A percentile compares a stretch with the other conserved stretches of the same genome.
These are phyloP conservation scores for Trametes sp. DNA, from an alignment of 1,284 basidiomycete species.

Conservation along the genomic window DNA sequence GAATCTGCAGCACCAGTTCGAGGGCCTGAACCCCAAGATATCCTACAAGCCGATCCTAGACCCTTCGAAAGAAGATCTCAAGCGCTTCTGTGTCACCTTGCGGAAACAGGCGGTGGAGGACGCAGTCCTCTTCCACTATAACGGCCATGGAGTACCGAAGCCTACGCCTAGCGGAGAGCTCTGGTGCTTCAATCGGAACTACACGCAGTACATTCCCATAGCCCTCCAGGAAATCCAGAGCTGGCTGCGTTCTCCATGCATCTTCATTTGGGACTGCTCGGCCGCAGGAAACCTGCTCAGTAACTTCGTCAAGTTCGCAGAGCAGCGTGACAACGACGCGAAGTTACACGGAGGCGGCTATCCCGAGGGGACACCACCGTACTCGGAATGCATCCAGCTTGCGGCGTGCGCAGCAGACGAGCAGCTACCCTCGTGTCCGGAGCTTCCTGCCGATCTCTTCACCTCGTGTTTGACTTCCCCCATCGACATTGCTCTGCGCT, in stretches of 20 bases:
- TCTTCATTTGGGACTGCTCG: slow-evolving; percentile 99
- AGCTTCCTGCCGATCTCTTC: slow-evolving; percentile 96
- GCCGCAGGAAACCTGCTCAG: slow-evolving; percentile 92
- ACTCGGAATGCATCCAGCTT: slow-evolving; percentile 93
- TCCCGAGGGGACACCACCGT: slow-evolving; percentile 71
- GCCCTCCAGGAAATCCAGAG: slow-evolving; percentile 92
- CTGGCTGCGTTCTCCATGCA: slow-evolving; percentile 93
- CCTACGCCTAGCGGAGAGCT: slow-evolving; percentile 97
- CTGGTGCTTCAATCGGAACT: slow-evolving; percentile 98
- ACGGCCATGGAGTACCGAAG: slow-evolving; percentile 97
- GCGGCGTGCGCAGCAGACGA: slow-evolving; percentile 95
- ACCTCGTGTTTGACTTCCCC: slow-evolving; percentile 98
- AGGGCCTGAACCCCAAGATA: slow-evolving; percentile 91
- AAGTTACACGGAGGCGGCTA: slow-evolving; percentile 66
- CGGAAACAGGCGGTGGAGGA: slow-evolving; percentile 94
- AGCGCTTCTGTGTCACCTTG: slow-evolving; percentile 87
- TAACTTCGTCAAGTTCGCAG: slow-evolving; percentile 91
- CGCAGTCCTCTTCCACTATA: slow-evolving; percentile 96
- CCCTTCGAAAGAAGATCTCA: slow-evolving; percentile 94
- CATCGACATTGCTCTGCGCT: slow-evolving; percentile 96
- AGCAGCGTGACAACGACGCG: slow-evolving; percentile 85
- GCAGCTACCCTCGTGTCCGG: slow-evolving; percentile 93
- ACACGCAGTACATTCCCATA: slow-evolving; percentile 99
- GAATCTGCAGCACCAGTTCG: slow-evolving; percentile 96
- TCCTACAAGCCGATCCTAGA: slow-evolving; percentile 94